Conservation (phyloP, 495 filamentous ascomycete genomes). For the Amorphotheca resinae region DNA sequence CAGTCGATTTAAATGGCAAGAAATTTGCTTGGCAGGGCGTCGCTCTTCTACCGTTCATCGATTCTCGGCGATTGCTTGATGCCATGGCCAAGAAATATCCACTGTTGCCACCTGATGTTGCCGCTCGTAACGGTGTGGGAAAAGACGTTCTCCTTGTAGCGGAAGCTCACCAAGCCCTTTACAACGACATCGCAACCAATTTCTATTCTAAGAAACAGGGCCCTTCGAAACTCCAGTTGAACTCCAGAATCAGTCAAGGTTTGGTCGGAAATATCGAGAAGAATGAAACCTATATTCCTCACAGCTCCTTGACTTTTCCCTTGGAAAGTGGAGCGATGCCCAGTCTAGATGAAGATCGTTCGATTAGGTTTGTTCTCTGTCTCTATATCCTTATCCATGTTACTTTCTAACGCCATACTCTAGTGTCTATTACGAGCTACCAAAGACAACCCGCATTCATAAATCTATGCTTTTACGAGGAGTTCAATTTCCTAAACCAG, state of each 20-base stretch:
- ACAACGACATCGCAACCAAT: constrained; percentile 62
- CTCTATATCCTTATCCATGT: constrained; percentile 5
- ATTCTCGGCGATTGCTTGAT: constrained; percentile 71
- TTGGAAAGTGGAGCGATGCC: constrained; percentile 55
- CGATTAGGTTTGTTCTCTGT: constrained; percentile 50
- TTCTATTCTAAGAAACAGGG: constrained; percentile 88
- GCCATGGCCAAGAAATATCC: constrained; percentile 79
- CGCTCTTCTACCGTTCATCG: constrained; percentile 87
- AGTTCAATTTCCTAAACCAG: constrained; percentile 54
- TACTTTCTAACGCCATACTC: constrained; percentile 22
- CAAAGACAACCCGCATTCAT: constrained; percentile 54
- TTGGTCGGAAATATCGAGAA: constrained; percentile 72
- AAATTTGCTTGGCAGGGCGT: constrained; percentile 98
- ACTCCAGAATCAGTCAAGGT: constrained; percentile 61
- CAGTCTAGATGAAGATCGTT: constrained; percentile 67
- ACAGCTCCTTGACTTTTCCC: constrained; percentile 52
- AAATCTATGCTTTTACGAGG: constrained; percentile 92
- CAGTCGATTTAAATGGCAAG: constrained; percentile 89
- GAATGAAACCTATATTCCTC: constrained; percentile 67
- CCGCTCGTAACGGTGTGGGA: constrained; percentile 65
- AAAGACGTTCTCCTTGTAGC: constrained; percentile 75
- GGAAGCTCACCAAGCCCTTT: constrained; percentile 59
- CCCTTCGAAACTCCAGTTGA: constrained; percentile 49
- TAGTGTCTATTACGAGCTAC: constrained; percentile 78
- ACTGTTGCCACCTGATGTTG: constrained; percentile 65